phyloP scores from a whole-genome alignment of 2,329 filamentous ascomycete genomes.

The Ascochyta rabiei region DNA sequence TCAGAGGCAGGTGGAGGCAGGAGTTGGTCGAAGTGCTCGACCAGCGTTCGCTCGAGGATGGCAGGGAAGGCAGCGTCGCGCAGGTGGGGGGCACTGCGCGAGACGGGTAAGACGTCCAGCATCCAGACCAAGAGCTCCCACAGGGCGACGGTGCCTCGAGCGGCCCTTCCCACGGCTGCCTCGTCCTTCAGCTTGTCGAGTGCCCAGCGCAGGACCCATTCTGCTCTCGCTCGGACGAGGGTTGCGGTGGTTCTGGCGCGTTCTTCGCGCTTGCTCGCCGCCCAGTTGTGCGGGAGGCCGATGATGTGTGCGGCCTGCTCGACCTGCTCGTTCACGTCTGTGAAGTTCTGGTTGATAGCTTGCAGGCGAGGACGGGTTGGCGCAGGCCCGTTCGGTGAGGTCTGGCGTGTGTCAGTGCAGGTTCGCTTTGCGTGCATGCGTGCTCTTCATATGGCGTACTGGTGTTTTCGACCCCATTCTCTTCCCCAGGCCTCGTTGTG shows the following conservation, averaged over 20 bases:
- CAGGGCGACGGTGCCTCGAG: slow-evolving; percentile 51
- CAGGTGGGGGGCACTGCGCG: slow-evolving; percentile 73
- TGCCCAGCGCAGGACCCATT: slow-evolving; percentile 72
- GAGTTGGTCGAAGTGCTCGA: slow-evolving; percentile 54
- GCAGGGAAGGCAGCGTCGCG: slow-evolving; percentile 71
- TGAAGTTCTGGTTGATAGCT: slow-evolving; percentile 48
- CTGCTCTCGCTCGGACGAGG: slow-evolving; percentile 54
- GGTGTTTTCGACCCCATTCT: slow-evolving; percentile 33
- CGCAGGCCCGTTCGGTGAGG: slow-evolving; percentile 20
- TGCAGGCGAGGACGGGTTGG: slow-evolving; percentile 48
- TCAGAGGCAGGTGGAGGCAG: slow-evolving; percentile 9
- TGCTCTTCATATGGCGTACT: slow-evolving; percentile 11
- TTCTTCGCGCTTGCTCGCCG: slow-evolving; percentile 14
- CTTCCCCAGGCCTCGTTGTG: slow-evolving; percentile 7
- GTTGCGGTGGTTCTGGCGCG: slow-evolving; percentile 17
- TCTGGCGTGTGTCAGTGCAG: slow-evolving; percentile 1
- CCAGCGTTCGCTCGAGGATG: slow-evolving; percentile 69
- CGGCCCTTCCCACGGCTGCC: slow-evolving; percentile 41
- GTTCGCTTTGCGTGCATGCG: too few relatives aligned
- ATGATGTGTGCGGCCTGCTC: slow-evolving; percentile 49
- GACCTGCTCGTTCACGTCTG: slow-evolving; percentile 47
- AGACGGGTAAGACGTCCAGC: slow-evolving; percentile 69
- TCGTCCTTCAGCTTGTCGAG: slow-evolving; percentile 63
- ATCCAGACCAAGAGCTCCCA: slow-evolving; percentile 68
- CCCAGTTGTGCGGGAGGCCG: slow-evolving; percentile 45